Base-by-base conservation (phyloP, 352 stramenopile genomes). In the Phytophthora macrochlamydospora region DNA sequence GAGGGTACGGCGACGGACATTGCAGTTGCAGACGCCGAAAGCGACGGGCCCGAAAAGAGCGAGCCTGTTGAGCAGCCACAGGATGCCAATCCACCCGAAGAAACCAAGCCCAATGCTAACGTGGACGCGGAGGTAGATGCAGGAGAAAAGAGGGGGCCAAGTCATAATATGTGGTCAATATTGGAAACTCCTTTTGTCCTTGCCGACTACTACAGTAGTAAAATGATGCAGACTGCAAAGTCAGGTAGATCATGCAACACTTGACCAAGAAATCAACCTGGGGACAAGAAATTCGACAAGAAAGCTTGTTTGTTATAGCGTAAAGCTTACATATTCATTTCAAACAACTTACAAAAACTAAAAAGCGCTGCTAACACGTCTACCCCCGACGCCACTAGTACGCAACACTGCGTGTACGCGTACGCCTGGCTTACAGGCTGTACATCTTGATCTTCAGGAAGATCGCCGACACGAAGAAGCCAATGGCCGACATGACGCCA, bases 371-470 rank as follows among this genome's bases (percentile, higher is more conserved):
- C 43, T 65, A 69, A 59, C 18, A 54, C 62, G 48, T 51, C 55
- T 48, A 24, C 32, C 48, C 18, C 48, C 56, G 50, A 58, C 60
- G 52, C 45, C 57, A 51, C 56, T 38, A 53, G 49, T 70, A 53
- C 45, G 50, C 42, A n/a, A 40, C 50, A 59, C 51, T 31, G 48
- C 43, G 42, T 50, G 43, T 59, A 64, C 51, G 33, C 48, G 53
- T 40, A 7, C 54, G 14, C 14, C 8, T 46, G 14, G 24, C 31
- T 40, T 78, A 75, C 61, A 78, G 54, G 32, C 48, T 69, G 50
- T 78, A 75, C 59, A 75, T 72, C 32, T 75, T 75, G 42, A 75
- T 67, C 62, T 75, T 78, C 30, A 78, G 24, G 59, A 78, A 78
- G 37, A 78, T 32, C 24, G 53, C 52, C 7, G 63, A 57, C 4